Percentiles rank a stretch among this genome's conserved stretches.
Conservation (phyloP, 148 eudicot species). For the Nepenthes gracilis region DNA sequence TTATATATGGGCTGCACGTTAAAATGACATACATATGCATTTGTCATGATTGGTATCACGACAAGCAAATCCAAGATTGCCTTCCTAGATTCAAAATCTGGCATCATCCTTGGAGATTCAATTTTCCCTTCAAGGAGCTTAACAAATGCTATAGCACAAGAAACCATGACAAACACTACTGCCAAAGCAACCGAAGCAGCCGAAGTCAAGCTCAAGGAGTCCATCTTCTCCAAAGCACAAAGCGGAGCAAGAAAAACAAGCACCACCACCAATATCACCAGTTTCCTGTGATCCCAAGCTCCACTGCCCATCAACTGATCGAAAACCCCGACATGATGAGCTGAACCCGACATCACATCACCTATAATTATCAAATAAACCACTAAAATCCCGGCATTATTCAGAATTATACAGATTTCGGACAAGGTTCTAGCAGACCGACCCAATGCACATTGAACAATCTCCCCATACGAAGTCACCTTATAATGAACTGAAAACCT, state of each 20-base stretch:
- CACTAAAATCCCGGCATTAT: conserved; percentile 82
- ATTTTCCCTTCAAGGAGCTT: conserved; percentile 75
- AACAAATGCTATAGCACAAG: conserved; percentile 44
- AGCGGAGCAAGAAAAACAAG: conserved; percentile 70
- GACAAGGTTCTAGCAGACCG: conserved; percentile 61
- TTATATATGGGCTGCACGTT: conserved; percentile 94
- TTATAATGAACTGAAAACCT: conserved; percentile 59
- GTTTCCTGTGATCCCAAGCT: conserved; percentile 79
- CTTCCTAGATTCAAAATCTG: conserved; percentile 71
- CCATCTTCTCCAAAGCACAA: conserved; percentile 84
- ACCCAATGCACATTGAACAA: conserved; percentile 75
- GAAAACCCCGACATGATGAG: conserved; percentile 66
- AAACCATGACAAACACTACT: conserved; percentile 69
- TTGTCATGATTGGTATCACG: conserved; percentile 90
- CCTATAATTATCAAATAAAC: conserved; percentile 95
- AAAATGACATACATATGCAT: conserved; percentile 92
- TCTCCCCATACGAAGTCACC: conserved; percentile 76
- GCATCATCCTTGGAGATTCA: conserved; percentile 67
- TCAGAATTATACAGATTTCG: conserved; percentile 75
- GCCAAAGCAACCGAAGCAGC: conserved; percentile 97
- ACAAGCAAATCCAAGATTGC: conserved; percentile 86
- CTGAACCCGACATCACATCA: conserved; percentile 90
- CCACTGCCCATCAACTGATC: conserved; percentile 85
- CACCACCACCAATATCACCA: conserved; percentile 57
- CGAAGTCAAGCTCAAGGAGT: conserved; percentile 79